phyloP scores from a whole-genome alignment of 441 rosid species.

The Manihot esculenta region DNA sequence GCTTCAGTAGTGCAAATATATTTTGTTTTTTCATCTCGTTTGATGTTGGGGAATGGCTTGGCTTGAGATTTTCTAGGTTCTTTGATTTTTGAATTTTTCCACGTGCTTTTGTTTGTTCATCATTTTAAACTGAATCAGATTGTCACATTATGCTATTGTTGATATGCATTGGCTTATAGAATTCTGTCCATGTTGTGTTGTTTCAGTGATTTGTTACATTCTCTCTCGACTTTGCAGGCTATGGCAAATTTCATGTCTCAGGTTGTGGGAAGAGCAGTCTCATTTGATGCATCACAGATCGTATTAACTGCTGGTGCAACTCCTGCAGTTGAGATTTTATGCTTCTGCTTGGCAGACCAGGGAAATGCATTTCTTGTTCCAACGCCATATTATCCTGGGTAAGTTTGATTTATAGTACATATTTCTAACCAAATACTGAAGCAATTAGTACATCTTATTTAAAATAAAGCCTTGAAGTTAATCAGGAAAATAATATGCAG shows the following conservation, averaged over 20 bases:
- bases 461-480: neutral
- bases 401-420: constrained; percentile 7
- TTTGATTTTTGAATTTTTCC: neutral
- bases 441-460: neutral
- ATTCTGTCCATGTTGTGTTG: neutral
- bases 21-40: neutral
- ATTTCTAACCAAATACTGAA: neutral
- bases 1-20: neutral
- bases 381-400: constrained; percentile 79
- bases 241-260: constrained; percentile 73
- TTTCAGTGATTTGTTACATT: neutral
- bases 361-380: constrained; percentile 91
- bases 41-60: neutral
- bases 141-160: too few relatives aligned
- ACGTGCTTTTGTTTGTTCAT: neutral
- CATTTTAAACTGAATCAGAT: neutral
- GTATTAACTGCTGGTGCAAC: constrained; percentile 71
- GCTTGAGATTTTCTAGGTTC: neutral
- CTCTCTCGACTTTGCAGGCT: constrained; percentile 44
- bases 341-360: constrained; percentile 83
- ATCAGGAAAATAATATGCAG: constrained; percentile 43
- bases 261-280: constrained; percentile 45
- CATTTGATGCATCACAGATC: constrained; percentile 62
- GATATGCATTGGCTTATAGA: neutral
- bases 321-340: constrained; percentile 77